phyloP scores from a whole-genome alignment of 2,329 filamentous ascomycete species.

The Phoma sp. region DNA sequence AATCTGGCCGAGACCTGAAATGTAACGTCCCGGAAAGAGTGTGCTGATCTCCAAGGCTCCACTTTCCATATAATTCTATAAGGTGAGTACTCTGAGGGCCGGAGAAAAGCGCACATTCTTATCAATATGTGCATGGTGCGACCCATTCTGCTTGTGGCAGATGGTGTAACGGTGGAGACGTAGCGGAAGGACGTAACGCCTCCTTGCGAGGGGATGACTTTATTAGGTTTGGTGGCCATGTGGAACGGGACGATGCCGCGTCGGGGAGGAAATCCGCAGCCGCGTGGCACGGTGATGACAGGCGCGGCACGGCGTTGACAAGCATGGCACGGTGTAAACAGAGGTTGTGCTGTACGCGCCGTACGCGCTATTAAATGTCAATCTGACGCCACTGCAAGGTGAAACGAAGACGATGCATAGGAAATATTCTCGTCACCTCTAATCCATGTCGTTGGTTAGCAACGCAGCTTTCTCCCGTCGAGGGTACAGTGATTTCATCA shows the following conservation, averaged over 20 bases:
- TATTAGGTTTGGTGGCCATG: background rate
- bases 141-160: background rate
- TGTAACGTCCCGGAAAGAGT: background rate
- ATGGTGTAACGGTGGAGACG: background rate
- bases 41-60: background rate
- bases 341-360: too few relatives aligned
- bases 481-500: background rate
- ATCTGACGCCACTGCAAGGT: background rate
- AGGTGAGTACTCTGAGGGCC: too few relatives aligned
- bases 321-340: too few relatives aligned
- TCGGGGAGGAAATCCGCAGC: background rate
- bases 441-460: background rate
- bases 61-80: background rate
- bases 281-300: constrained; percentile 8
- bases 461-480: background rate
- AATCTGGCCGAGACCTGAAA: background rate
- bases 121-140: background rate
- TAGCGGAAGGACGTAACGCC: background rate
- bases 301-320: too few relatives aligned
- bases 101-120: background rate
- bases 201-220: background rate
- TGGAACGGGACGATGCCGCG: constrained; percentile 6
- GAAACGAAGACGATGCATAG: background rate
- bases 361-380: constrained; percentile 11
- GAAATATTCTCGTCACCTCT: background rate